Conservation (phyloP, 1,284 basidiomycete genomes). For the Caloboletus inedulis region DNA sequence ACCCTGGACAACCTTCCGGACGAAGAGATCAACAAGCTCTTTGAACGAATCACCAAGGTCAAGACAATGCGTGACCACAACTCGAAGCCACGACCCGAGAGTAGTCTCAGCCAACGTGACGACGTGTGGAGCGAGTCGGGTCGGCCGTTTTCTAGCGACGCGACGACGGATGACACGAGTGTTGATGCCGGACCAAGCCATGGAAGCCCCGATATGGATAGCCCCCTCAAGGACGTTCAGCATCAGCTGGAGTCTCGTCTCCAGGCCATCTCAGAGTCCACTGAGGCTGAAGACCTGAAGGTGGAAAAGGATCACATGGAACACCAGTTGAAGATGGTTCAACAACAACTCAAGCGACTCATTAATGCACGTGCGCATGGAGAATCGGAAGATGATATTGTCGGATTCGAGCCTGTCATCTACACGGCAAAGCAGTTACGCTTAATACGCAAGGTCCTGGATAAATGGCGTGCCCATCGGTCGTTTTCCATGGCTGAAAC, state of each 20-base stretch:
- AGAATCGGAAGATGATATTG: slow-evolving; percentile 58
- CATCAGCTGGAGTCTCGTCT: slow-evolving; percentile 69
- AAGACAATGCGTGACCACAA: slow-evolving; percentile 83
- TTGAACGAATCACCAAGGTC: slow-evolving; percentile 89
- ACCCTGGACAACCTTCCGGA: slow-evolving; percentile 88
- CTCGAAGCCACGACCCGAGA: slow-evolving; percentile 72
- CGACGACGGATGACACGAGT: slow-evolving; percentile 82
- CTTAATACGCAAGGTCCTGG: slow-evolving; percentile 75
- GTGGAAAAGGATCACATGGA: slow-evolving; percentile 91
- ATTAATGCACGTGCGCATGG: slow-evolving; percentile 77
- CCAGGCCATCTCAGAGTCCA: slow-evolving; percentile 67
- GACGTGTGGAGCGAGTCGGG: slow-evolving; percentile 83
- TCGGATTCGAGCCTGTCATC: slow-evolving; percentile 71
- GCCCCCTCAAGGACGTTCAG: slow-evolving; percentile 64
- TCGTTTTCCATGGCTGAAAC: slow-evolving; percentile 91
- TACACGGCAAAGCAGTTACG: slow-evolving; percentile 80
- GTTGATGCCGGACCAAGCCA: slow-evolving; percentile 62
- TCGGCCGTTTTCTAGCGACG: slow-evolving; percentile 68
- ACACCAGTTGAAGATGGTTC: slow-evolving; percentile 77
- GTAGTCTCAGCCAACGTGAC: slow-evolving; percentile 79
- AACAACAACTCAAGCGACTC: slow-evolving; percentile 79
- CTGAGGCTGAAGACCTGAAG: slow-evolving; percentile 79
- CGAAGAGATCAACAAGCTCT: slow-evolving; percentile 90
- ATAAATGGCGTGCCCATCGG: slow-evolving; percentile 81
- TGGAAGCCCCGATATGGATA: slow-evolving; percentile 66